Evolutionary conservation across 495 filamentous ascomycete genomes (phyloP), one percentile per base, ranked within the genome.

Genomic region (Xylaria nigripes): DNA sequence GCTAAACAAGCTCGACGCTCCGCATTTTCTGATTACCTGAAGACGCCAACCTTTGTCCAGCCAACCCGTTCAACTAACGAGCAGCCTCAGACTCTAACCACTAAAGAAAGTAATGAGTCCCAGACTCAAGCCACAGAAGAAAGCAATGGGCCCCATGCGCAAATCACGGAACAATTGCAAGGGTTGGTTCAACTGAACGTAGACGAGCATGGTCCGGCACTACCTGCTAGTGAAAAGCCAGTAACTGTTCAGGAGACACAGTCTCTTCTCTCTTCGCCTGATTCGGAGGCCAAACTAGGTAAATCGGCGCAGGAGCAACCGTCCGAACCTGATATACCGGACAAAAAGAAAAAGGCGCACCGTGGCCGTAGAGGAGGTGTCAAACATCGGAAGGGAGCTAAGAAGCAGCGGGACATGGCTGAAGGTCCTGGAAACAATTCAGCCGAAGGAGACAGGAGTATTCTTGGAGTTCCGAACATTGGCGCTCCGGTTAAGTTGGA

Each of bases 291-390:
- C 27, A 68, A 63, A 9, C 72, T 70, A 1, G 67, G 67, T 18
- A 55, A 72, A 19, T 59, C 60, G 0, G 59, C 61, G 0, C 70
- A 72, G 6, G 58, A 68, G 6, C 70, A 65, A 36, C 42, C 59
- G n/a, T 55, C 50, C 0, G 63, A 66, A 43, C 51, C 49, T 27
- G 63, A 66, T 23, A 58, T 56, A 22, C 59, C 58, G 15, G 67
- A 72, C 47, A 61, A 84, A 27, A 90, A 91, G 72, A 93, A 90
- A 71, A 93, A 90, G 64, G 77, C 77, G 2, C 86, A 86, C 45
- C 81, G 93, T 56, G 93, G 93, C 13, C 81, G 83, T 34, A 81
- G 93, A 43, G 93, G 90, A 36, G 91, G 92, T 12, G 78, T 80
- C 43, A 82, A 83, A 52, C 85, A 89, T 58, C 81, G 81, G 53